Conservation (phyloP, 225 moss, liverwort and hornwort genomes). For the Lunularia cruciata region DNA sequence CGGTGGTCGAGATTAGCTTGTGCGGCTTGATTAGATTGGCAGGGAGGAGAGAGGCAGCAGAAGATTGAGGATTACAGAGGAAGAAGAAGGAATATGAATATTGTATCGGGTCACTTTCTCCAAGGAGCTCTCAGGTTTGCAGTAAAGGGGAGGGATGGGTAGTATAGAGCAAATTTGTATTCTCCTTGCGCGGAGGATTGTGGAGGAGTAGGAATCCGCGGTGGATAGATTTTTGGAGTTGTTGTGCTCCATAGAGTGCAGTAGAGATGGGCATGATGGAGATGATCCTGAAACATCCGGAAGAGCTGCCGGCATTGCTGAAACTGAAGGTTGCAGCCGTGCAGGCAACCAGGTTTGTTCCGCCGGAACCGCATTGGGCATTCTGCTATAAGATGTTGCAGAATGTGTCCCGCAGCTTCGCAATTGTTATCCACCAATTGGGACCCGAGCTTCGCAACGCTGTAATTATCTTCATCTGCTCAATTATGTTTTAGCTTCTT, state of each 20-base stretch:
- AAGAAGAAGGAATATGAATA: too few relatives aligned
- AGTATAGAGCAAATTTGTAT: background rate
- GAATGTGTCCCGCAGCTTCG: slow-evolving; percentile 89
- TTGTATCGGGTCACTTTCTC: too few relatives aligned
- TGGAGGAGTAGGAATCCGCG: too few relatives aligned
- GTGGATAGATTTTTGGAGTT: too few relatives aligned
- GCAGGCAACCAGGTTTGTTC: slow-evolving; percentile 67
- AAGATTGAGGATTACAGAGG: too few relatives aligned
- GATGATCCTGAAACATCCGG: slow-evolving; percentile 76
- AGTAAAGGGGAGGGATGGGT: slow-evolving; percentile 9
- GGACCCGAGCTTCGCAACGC: slow-evolving; percentile 90
- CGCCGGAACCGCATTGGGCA: slow-evolving; percentile 71
- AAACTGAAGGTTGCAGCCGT: slow-evolving; percentile 72
- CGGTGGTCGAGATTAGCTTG: too few relatives aligned
- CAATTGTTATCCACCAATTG: slow-evolving; percentile 95
- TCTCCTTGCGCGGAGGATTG: too few relatives aligned
- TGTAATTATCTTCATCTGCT: slow-evolving; percentile 36
- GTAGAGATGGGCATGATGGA: slow-evolving; percentile 65
- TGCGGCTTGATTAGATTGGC: too few relatives aligned
- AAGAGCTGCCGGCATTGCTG: slow-evolving; percentile 73
- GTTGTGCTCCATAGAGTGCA: background rate
- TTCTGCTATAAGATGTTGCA: slow-evolving; percentile 82
- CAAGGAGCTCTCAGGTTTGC: too few relatives aligned
- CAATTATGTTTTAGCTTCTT: background rate
- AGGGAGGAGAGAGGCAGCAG: too few relatives aligned